Evolutionary conservation across 805 yeast genomes (phyloP).

Genomic region (Lipomyces yamanashiensis): DNA sequence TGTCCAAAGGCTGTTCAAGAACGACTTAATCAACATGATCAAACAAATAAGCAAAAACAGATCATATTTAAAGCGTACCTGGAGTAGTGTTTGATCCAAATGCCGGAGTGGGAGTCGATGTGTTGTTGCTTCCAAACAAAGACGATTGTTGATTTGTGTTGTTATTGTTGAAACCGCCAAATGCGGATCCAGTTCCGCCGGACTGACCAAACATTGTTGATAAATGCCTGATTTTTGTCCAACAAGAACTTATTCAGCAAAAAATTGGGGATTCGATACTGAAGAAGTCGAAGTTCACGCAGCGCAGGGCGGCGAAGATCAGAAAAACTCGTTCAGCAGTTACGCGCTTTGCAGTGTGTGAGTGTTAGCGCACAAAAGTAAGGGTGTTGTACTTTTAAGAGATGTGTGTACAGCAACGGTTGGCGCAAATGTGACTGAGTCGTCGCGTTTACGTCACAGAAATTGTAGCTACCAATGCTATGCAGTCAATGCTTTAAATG

Average conservation of each 20-base stretch:
- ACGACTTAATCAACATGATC: neutral
- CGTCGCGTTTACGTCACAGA: conserved; percentile 18
- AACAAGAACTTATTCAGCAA: neutral
- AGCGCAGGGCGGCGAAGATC: neutral
- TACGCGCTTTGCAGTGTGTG: conserved; percentile 4
- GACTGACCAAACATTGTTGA: conserved; percentile 33
- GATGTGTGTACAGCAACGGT: no score
- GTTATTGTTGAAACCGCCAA: conserved; percentile 35
- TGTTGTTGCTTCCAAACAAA: conserved; percentile 23
- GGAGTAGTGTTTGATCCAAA: conserved; percentile 24
- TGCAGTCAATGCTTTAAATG: neutral
- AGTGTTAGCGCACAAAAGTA: neutral
- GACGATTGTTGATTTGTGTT: conserved; percentile 21
- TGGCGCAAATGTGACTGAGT: neutral
- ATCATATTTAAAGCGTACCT: conserved; percentile 12
- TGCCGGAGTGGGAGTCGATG: conserved; percentile 20
- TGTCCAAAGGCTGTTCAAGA: conserved; percentile 15
- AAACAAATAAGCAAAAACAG: neutral
- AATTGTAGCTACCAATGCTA: neutral
- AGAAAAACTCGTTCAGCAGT: neutral
- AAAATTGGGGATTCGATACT: neutral
- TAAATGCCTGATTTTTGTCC: neutral
- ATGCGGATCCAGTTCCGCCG: conserved; percentile 34
- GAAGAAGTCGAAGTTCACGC: neutral
- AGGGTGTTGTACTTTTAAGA: no score